Evolutionary conservation across 345 rosid genomes (phyloP), one percentile per base, ranked within the genome.

Genomic region (Moringa oleifera): DNA sequence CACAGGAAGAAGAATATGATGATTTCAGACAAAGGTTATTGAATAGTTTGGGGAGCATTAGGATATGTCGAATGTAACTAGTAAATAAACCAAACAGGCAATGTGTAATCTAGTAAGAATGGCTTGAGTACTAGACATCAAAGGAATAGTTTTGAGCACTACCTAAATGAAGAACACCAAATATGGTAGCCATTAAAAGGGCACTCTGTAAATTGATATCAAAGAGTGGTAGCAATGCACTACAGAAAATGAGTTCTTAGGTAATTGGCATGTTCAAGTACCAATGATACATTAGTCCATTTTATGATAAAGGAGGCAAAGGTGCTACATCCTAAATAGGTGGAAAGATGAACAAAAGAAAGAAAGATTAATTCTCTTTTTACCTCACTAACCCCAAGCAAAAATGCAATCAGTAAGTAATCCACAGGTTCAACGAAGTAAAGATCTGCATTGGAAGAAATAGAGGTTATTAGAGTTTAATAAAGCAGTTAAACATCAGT

Each of bases 331-430:
- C n/a, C 37, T 33, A 11, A 33, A 33, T 33, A 33, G 11, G 5
- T 11, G 6, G n/a, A 4, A 53, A 31, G 3, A 18, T 37, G 3
- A 10, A 15, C n/a, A 45, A n/a, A 12, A 2, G 16, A 49, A 37
- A 49, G 51, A 36, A 15, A 49, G 21, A 20, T 16, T 18, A 25
- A 8, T 16, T 15, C 25, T 59, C 47, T 2, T 25, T 50, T 64
- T 67, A 90, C 99, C 89, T 93, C 97, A 56, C 96, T 83, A 20
- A 90, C 52, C 45, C 99, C 95, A 18, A 97, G 95, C 61, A 93
- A 74, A 73, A 88, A 57, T 2, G 98, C 84, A 55, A 93, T 88
- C 55, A 85, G 68, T 51, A 83, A 58, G 76, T 86, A 93, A 82
- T 93, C 97, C 72, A 79, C 53, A 50, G 86, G 97, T 68, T 88